These are phyloP conservation scores for Usnea hakonensis DNA, from an alignment of 495 filamentous ascomycete genomes.

Conservation along the genomic window DNA sequence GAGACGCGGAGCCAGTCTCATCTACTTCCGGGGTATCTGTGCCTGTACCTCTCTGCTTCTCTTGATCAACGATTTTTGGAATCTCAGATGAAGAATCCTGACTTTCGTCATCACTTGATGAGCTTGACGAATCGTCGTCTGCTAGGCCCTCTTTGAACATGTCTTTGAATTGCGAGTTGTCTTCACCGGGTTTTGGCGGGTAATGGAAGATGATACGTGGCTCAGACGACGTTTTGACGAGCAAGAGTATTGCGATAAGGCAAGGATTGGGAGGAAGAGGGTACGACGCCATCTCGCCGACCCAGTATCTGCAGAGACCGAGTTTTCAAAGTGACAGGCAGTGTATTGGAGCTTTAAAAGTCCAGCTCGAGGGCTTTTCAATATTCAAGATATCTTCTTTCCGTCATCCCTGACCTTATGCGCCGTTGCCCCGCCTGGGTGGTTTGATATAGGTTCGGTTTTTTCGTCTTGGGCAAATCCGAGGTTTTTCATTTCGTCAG, in stretches of 20 bases:
- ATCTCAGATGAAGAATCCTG: constrained; percentile 41
- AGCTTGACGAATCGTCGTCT: constrained; percentile 10
- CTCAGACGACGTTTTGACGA: constrained; percentile 72
- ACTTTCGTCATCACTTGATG: constrained; percentile 33
- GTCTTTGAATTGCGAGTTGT: constrained; percentile 21
- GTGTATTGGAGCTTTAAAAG: neutral
- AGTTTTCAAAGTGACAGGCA: neutral
- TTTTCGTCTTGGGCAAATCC: constrained; percentile 60
- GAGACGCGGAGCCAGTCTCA: constrained; percentile 34
- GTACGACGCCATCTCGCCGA: constrained; percentile 38
- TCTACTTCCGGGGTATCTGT: constrained; percentile 34
- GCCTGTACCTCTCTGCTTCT: constrained; percentile 18
- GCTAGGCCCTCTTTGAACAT: constrained; percentile 10
- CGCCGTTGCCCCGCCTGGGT: constrained; percentile 9
- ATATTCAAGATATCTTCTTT: constrained; percentile 11
- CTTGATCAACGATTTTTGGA: constrained; percentile 18
- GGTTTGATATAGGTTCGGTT: constrained; percentile 3
- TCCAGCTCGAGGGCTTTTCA: too few relatives aligned
- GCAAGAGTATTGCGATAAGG: constrained; percentile 71
- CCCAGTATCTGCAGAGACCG: neutral
- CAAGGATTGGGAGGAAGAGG: constrained; percentile 49
- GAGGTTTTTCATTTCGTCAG: constrained; percentile 85
- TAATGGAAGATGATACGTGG: constrained; percentile 89
- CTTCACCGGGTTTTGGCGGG: constrained; percentile 52
- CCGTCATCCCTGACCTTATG: constrained; percentile 13